Evolutionary conservation across 2,329 filamentous ascomycete genomes (phyloP).

Genomic region (Paraconiothyrium sp.): DNA sequence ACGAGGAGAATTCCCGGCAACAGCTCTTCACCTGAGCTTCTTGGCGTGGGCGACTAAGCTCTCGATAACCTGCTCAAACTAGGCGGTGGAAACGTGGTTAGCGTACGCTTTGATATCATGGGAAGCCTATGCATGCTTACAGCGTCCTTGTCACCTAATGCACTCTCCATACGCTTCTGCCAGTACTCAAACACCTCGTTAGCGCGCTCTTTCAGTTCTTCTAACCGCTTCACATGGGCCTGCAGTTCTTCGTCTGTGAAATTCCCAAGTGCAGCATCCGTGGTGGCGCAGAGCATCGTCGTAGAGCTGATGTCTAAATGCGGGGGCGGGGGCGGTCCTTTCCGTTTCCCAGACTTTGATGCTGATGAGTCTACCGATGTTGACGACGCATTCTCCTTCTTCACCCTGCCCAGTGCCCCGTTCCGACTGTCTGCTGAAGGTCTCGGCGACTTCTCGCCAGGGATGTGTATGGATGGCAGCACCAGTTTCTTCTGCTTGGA

Average conservation of each 20-base stretch:
- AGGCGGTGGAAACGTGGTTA: background rate
- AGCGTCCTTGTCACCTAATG: conserved; percentile 90
- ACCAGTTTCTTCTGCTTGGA: conserved; percentile 98
- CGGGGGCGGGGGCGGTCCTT: conserved; percentile 73
- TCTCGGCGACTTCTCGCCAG: conserved; percentile 49
- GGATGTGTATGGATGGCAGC: conserved; percentile 75
- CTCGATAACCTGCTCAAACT: conserved; percentile 86
- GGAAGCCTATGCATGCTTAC: conserved; percentile 3
- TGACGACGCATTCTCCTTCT: conserved; percentile 50
- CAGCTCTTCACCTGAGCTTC: conserved; percentile 74
- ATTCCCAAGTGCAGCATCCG: conserved; percentile 80
- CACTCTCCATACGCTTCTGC: conserved; percentile 85
- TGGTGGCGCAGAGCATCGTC: conserved; percentile 81
- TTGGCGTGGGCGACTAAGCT: conserved; percentile 92
- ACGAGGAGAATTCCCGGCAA: conserved; percentile 1
- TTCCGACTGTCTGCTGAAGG: conserved; percentile 51
- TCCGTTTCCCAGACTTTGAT: conserved; percentile 53
- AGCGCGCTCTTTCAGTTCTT: conserved; percentile 75
- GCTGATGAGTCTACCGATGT: conserved; percentile 51
- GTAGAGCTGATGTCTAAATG: conserved; percentile 82
- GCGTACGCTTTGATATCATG: background rate
- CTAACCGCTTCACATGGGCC: conserved; percentile 74
- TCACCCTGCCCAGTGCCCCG: conserved; percentile 49
- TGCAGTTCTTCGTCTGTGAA: conserved; percentile 81
- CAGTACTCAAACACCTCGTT: conserved; percentile 86